These are phyloP conservation scores for Herpotrichia juniperi DNA, from an alignment of 2,329 filamentous ascomycete genomes.

Conservation along the genomic window DNA sequence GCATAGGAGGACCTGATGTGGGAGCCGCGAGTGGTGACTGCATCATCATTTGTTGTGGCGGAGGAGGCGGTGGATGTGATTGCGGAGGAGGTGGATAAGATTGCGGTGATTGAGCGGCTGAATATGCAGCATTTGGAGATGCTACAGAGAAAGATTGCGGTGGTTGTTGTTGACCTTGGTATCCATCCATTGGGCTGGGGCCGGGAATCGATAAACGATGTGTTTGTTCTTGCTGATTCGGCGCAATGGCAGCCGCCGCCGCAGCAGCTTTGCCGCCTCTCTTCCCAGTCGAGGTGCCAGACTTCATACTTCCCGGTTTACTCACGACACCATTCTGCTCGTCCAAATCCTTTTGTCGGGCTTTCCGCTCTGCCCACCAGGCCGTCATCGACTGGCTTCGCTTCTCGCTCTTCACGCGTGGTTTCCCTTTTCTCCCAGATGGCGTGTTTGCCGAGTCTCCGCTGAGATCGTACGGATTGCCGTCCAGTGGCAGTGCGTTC, in stretches of 20 bases:
- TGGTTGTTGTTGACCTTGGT: slow-evolving; percentile 24
- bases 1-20: slow-evolving; percentile 6
- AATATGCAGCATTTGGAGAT: background rate
- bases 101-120: background rate
- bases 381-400: slow-evolving; percentile 52
- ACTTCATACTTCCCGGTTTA: slow-evolving; percentile 6
- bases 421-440: slow-evolving; percentile 39
- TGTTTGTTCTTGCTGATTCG: background rate
- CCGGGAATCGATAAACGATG: slow-evolving; percentile 17
- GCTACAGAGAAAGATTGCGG: slow-evolving; percentile 21
- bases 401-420: slow-evolving; percentile 51
- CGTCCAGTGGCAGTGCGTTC: slow-evolving; percentile 41
- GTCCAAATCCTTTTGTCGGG: slow-evolving; percentile 41
- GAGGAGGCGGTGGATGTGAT: slow-evolving; percentile 16
- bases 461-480: slow-evolving; percentile 25
- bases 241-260: background rate
- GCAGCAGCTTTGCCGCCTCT: slow-evolving; percentile 4
- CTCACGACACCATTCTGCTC: slow-evolving; percentile 30
- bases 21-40: slow-evolving; percentile 36
- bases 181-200: slow-evolving; percentile 10
- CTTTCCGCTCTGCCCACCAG: slow-evolving; percentile 55
- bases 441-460: slow-evolving; percentile 30
- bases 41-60: slow-evolving; percentile 31
- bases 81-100: background rate
- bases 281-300: slow-evolving; percentile 10